Evolutionary conservation across 2,329 filamentous ascomycete genomes (phyloP), one percentile per base, ranked within the genome.

Genomic region (Penicillium frequentans): DNA sequence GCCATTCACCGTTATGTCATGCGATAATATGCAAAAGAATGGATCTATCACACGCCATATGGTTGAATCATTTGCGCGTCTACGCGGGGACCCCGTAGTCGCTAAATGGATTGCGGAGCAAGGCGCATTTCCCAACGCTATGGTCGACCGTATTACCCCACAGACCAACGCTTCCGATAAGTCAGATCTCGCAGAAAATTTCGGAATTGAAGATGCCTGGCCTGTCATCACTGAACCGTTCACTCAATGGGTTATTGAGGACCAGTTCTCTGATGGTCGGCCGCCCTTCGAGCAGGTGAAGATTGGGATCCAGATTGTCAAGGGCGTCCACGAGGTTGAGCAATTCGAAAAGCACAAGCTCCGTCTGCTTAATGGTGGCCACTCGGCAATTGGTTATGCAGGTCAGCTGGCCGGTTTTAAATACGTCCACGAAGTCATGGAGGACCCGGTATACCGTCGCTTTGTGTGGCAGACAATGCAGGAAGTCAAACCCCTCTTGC

Each of bases 1-100:
- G 67, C 81, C 81, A 43, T 83, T 83, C 68, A 83, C 81, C 60
- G 80, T 83, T 29, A 64, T 83, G 65, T 83, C 81, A 4, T 83
- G 81, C 67, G 81, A 83, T 68, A 83, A 83, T 73, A 83, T 83
- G 81, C 81, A 82, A 72, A 81, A 81, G 74, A 83, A 83, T 68
- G 81, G 81, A 53, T 71, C 77, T 68, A 83, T 83, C 70, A 81
- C 79, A 6, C 79, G 79, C 37, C 65, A 74, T 69, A 83, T 83
- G 81, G 78, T 83, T 35, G 66, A 73, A 60, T 77, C 80, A 1
- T 83, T 83, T 63, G 81, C 81, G 1, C 73, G 73, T 31, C 72
- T 80, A 44, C 75, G 74, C 57, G 39, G 39, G 10, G 73, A 81
- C 72, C 76, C 81, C 2, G 73, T 76, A 35, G 56, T 83, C 23